These are phyloP conservation scores for Pilobolus umbonatus DNA, from an alignment of 192 early-diverging fungal species.

Conservation along the genomic window DNA sequence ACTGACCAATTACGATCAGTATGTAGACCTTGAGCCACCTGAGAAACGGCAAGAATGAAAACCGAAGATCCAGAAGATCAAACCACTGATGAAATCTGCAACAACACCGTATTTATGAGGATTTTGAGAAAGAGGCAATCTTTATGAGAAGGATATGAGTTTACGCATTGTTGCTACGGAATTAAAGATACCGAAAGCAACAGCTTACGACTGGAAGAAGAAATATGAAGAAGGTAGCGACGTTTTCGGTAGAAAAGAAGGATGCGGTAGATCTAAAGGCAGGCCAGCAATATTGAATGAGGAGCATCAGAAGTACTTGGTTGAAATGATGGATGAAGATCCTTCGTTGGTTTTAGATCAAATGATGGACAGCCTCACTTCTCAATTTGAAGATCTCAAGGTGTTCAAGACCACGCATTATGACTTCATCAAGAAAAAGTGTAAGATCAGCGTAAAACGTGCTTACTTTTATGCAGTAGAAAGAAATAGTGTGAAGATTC, in stretches of 20 bases:
- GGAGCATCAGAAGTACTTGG: slow-evolving; percentile 5
- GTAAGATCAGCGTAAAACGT: slow-evolving; percentile 5
- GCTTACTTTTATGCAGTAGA: slow-evolving; percentile 1
- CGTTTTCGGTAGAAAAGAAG: slow-evolving; percentile 8
- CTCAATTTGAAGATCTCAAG: neutral
- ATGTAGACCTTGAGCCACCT: neutral
- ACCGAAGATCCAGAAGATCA: neutral
- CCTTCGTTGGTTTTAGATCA: slow-evolving; percentile 8
- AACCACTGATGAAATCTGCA: too few relatives aligned
- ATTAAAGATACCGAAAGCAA: neutral
- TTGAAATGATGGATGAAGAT: slow-evolving; percentile 7
- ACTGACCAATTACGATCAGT: neutral
- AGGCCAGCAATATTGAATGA: neutral
- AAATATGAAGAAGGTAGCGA: neutral
- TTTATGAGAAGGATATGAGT: neutral
- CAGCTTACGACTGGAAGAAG: neutral
- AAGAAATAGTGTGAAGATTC: slow-evolving; percentile 1
- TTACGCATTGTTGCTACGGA: neutral
- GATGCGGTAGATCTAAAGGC: slow-evolving; percentile 6
- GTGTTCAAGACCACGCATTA: neutral
- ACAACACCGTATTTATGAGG: neutral
- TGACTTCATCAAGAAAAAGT: neutral
- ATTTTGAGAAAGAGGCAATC: neutral
- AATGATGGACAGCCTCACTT: slow-evolving; percentile 5
- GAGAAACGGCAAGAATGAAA: neutral